Evolutionary conservation across 495 filamentous ascomycete genomes (phyloP).

Genomic region (Achaetomiella virescens): DNA sequence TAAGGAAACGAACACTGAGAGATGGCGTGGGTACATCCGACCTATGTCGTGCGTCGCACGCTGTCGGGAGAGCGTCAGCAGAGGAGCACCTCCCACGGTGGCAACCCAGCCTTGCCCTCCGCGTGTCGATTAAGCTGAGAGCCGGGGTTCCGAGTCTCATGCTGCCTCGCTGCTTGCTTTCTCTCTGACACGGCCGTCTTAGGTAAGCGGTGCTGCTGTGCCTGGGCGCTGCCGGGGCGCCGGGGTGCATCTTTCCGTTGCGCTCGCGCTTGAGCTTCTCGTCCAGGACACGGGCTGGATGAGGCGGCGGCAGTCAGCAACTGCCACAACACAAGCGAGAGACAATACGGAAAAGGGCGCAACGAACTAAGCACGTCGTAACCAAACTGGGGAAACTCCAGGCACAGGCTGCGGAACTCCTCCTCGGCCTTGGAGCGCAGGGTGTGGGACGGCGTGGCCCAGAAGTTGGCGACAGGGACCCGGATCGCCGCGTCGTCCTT

Average conservation of each 20-base stretch:
- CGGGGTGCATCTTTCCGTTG: constrained; percentile 47
- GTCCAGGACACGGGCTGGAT: constrained; percentile 49
- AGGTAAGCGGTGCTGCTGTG: constrained; percentile 34
- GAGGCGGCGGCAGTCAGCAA: constrained; percentile 3
- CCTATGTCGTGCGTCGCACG: no score
- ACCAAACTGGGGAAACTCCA: constrained; percentile 84
- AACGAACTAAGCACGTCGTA: constrained; percentile 75
- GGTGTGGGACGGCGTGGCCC: constrained; percentile 74
- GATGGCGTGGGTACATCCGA: no score
- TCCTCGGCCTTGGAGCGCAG: constrained; percentile 77
- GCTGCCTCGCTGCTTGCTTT: background rate
- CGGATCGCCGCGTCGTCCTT: constrained; percentile 66
- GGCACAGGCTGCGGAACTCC: constrained; percentile 72
- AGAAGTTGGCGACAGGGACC: constrained; percentile 81
- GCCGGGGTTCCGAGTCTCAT: no score
- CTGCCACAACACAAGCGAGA: background rate
- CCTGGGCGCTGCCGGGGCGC: constrained; percentile 37
- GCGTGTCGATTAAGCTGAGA: no score
- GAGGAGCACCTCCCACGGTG: no score
- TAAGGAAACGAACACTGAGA: no score
- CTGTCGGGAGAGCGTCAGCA: no score
- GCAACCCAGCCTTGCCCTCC: no score
- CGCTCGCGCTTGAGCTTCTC: constrained; percentile 53
- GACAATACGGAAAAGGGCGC: no score
- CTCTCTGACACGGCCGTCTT: background rate